Evolutionary conservation across 768 basidiomycete species (phyloP), one percentile per base, ranked within the genome.

Genomic region (Stropharia rugosoannulata): DNA sequence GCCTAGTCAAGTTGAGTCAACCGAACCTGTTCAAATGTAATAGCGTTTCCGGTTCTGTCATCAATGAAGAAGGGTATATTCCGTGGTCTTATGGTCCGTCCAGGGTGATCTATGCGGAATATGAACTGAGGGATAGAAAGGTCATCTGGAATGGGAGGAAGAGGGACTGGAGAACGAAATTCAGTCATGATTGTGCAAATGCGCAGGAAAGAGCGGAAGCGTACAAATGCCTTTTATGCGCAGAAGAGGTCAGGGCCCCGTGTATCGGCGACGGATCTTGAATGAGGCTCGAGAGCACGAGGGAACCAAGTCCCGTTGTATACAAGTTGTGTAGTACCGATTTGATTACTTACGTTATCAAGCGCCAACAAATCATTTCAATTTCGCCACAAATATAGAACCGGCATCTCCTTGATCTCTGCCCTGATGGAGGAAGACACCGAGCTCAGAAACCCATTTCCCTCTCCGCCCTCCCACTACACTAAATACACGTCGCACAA

Each of bases 391-490:
- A 36, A 36, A 18, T 18, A 32, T 15, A 15, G 2, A 49, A 48
- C 58, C 60, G 56, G 29, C 2, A 32, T 40, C 59, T 53, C 51
- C 43, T 53, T 44, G 49, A 56, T 51, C 38, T 51, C 13, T 38
- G 56, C 54, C 25, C 51, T 62, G 59, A 86, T 86, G 83, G 83
- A 86, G 64, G 86, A 89, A 56, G 86, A 90, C 58, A 86, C 87
- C 53, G 89, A 91, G 62, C 76, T 93, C 44, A 82, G 87, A 64
- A 93, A 91, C 70, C 91, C 90, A 9, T 96, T 95, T 68, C 94
- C 94, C 22, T 90, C 90, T 4, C 93, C 93, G 0, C 91, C 93
- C 0, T 89, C 89, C 12, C 89, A 90, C 66, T 93, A 93, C 70
- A 79, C 80, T 9, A 85, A 85, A 54, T 94, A 92, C 68, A 86